A percentile compares a stretch with the other conserved stretches of the same genome.
phyloP scores from a whole-genome alignment of 2,329 filamentous ascomycete genomes.

The Daldinia eschscholtzii region DNA sequence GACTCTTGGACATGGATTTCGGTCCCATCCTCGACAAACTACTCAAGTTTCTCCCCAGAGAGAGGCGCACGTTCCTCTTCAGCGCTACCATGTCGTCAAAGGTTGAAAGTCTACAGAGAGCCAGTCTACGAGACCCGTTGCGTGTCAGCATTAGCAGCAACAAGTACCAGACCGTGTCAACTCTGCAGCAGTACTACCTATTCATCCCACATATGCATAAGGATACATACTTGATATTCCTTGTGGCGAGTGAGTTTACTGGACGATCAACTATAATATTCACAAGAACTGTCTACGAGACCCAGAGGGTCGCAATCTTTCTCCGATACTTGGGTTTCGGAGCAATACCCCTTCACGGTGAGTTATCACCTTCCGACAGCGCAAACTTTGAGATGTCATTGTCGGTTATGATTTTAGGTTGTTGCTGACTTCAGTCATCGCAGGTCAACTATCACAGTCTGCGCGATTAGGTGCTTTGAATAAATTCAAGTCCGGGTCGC shows the following conservation, averaged over 20 bases:
- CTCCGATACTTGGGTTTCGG: slow-evolving; percentile 87
- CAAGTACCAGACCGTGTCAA: slow-evolving; percentile 93
- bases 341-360: slow-evolving; percentile 87
- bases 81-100: slow-evolving; percentile 95
- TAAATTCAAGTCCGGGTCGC: slow-evolving; percentile 86
- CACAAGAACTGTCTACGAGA: slow-evolving; percentile 90
- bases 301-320: slow-evolving; percentile 85
- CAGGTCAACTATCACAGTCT: slow-evolving; percentile 84
- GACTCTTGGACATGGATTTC: slow-evolving; percentile 93
- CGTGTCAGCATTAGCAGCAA: slow-evolving; percentile 83
- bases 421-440: slow-evolving; percentile 1
- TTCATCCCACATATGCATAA: slow-evolving; percentile 90
- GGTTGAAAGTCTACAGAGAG: slow-evolving; percentile 91
- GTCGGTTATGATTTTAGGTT: not conserved
- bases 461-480: slow-evolving; percentile 87
- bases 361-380: slow-evolving; percentile 8
- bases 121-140: slow-evolving; percentile 85
- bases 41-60: slow-evolving; percentile 84
- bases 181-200: slow-evolving; percentile 85
- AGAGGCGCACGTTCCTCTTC: slow-evolving; percentile 87
- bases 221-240: slow-evolving; percentile 87
- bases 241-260: slow-evolving; percentile 82
- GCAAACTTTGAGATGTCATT: not conserved
- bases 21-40: slow-evolving; percentile 94
- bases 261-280: slow-evolving; percentile 94